Evolutionary conservation across 164 flowering plant species (phyloP), one percentile per base, ranked within the genome.

Genomic region (Umbilicus rupestris): DNA sequence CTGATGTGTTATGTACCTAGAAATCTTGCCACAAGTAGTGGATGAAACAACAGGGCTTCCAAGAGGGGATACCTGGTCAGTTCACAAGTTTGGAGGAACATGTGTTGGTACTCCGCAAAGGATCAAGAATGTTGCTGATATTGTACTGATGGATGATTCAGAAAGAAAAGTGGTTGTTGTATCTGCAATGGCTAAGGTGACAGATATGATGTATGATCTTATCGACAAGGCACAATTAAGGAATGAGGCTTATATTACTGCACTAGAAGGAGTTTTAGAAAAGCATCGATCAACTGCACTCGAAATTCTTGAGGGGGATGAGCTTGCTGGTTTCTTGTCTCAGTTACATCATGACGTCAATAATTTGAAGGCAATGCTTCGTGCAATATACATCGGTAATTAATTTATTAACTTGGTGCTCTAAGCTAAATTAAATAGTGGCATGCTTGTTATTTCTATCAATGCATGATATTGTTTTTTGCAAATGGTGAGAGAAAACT

Each of bases 11-110:
- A 4, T 45, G 59, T 63, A 64, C 29, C 35, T 59, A 85, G 98
- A 77, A 73, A 67, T 76, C 71, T 75, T 82, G 16, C 29, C 77
- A 39, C 82, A 81, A 16, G 70, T 37, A 45, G 73, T 83, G 29
- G 26, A 57, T 0, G 89, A 83, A 63, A 68, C 76, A 26, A 72
- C 64, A 66, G 65, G 73, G 30, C 82, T 89, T 45, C 89, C 84
- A 0, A 85, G 83, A 77, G 99, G 96, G 19, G 89, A 87, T 52
- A 77, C 69, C 63, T 95, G 99, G 99, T 81, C 90, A 35, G 82
- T 95, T 67, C 99, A 95, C 69, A 95, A 95, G 77, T 95, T 95
- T 81, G 99, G 99, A 60, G 99, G 99, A 30, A 92, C 97, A 7
- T 95, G 99, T 76, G 85, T 95, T 69, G 97, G 97, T 63, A 87